Evolutionary conservation across 2,329 filamentous ascomycete species (phyloP).

Genomic region (Kalaharituber pfeilii): DNA sequence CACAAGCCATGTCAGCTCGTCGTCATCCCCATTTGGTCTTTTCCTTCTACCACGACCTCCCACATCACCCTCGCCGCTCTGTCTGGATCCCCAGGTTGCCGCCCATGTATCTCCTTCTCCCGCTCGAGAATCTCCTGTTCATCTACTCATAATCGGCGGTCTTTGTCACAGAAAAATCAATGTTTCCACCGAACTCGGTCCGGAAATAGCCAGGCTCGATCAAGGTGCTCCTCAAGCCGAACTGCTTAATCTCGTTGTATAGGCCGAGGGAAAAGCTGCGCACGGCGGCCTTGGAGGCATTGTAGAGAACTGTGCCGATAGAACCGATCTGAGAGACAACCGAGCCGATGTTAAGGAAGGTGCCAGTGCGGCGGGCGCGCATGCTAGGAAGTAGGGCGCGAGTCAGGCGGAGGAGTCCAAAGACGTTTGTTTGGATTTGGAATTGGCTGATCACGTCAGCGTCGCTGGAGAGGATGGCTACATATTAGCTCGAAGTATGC

Average conservation of each 20-base stretch:
- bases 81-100: constrained; percentile 29
- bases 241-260: constrained; percentile 30
- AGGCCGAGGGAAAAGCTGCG: constrained; percentile 31
- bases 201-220: constrained; percentile 37
- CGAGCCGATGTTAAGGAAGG: constrained; percentile 34
- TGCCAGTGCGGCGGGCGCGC: constrained; percentile 29
- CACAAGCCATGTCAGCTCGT: too few species aligned
- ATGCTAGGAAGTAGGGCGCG: constrained; percentile 35
- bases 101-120: constrained; percentile 23
- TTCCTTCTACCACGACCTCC: constrained; percentile 27
- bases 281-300: constrained; percentile 32
- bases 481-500: too few species aligned
- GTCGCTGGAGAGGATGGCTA: too few species aligned
- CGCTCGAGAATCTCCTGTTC: too few species aligned
- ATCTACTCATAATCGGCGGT: too few species aligned
- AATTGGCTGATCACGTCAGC: constrained; percentile 29
- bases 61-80: constrained; percentile 28
- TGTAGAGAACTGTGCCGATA: constrained; percentile 31
- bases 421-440: constrained; percentile 38
- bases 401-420: constrained; percentile 35
- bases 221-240: constrained; percentile 31
- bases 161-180: too few species aligned
- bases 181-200: too few species aligned
- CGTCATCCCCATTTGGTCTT: too few species aligned
- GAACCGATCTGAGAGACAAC: constrained; percentile 29